phyloP scores from a whole-genome alignment of 805 yeast species.

The Candida schatavii region DNA sequence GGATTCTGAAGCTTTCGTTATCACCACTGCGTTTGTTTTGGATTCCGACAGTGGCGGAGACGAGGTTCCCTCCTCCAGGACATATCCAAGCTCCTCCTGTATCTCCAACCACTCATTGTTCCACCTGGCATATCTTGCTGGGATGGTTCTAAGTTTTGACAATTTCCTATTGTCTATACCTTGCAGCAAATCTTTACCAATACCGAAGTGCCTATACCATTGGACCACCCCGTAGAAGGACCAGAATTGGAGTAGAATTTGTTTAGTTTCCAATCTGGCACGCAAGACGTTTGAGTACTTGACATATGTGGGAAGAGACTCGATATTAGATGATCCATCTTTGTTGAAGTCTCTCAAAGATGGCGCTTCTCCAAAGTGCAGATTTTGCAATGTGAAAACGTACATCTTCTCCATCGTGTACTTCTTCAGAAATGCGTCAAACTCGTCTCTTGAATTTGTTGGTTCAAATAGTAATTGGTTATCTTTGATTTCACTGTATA shows the following conservation, averaged over 20 bases:
- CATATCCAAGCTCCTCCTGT: neutral
- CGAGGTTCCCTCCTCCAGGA: conserved; percentile 5
- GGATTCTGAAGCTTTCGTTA: neutral
- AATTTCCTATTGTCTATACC: conserved; percentile 27
- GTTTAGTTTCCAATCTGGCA: conserved; percentile 37
- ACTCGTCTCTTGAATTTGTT: conserved; percentile 14
- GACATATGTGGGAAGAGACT: conserved; percentile 18
- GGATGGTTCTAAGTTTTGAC: conserved; percentile 25
- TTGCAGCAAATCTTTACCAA: conserved; percentile 33
- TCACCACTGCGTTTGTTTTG: neutral
- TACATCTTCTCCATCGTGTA: conserved; percentile 24
- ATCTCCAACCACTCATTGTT: conserved; percentile 20
- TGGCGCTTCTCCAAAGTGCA: conserved; percentile 37
- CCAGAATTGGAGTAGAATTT: conserved; percentile 40
- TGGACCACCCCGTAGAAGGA: conserved; percentile 36
- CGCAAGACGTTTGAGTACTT: conserved; percentile 34
- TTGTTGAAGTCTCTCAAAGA: conserved; percentile 25
- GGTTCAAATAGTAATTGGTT: conserved; percentile 42
- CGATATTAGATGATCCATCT: conserved; percentile 12
- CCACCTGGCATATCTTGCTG: conserved; percentile 15
- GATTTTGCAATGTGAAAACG: conserved; percentile 28
- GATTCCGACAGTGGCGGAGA: too few relatives aligned
- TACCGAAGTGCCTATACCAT: conserved; percentile 34
- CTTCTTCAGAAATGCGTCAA: conserved; percentile 14
- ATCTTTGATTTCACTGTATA: conserved; percentile 19